These are phyloP conservation scores for Colletotrichum acutatum DNA, from an alignment of 2,329 filamentous ascomycete genomes.

Conservation along the genomic window DNA sequence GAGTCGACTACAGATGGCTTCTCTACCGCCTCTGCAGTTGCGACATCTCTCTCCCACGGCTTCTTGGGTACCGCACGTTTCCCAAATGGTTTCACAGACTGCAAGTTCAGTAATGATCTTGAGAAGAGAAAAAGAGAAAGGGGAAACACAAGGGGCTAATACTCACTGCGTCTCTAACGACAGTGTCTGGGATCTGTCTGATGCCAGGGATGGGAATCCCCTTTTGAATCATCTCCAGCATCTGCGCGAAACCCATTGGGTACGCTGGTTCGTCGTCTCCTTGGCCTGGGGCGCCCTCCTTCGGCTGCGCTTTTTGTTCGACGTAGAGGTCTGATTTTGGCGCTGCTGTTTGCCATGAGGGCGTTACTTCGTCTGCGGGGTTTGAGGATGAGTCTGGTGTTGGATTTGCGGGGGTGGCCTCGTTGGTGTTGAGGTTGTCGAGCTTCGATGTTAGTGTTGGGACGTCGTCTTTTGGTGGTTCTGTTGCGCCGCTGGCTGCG, in stretches of 20 bases:
- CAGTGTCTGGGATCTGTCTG: conserved; percentile 83
- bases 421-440: conserved; percentile 12
- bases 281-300: conserved; percentile 36
- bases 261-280: conserved; percentile 73
- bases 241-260: conserved; percentile 84
- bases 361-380: conserved; percentile 33
- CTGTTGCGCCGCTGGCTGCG: conserved; percentile 8
- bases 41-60: conserved; percentile 80
- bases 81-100: conserved; percentile 61
- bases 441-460: conserved; percentile 27
- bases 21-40: conserved; percentile 4
- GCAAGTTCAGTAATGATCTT: not conserved
- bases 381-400: not conserved
- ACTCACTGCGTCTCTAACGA: conserved; percentile 77
- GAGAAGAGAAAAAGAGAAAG: not conserved
- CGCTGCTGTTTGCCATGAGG: conserved; percentile 62
- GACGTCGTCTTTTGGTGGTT: conserved; percentile 13
- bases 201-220: conserved; percentile 89
- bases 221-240: conserved; percentile 85
- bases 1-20: conserved; percentile 44
- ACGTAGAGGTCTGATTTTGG: conserved; percentile 59
- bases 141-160: not conserved
- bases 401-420: not conserved
- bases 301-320: conserved; percentile 46
- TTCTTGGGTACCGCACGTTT: conserved; percentile 61